Percentiles rank a stretch among this genome's conserved stretches.
These are phyloP conservation scores for Podospora anserina DNA, from an alignment of 495 filamentous ascomycete species.

Conservation along the genomic window DNA sequence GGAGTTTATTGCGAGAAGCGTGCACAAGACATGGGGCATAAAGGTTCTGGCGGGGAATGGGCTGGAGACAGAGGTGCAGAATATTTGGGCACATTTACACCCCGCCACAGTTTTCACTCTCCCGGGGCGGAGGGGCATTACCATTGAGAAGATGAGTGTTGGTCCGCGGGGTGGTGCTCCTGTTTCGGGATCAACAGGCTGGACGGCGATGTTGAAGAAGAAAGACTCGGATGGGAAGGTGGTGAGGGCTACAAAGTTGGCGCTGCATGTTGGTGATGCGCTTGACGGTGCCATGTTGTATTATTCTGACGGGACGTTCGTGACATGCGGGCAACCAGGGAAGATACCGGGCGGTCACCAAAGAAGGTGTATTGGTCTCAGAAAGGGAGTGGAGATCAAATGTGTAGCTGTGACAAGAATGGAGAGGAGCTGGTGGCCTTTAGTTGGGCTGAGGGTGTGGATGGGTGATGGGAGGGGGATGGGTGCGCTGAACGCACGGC, in stretches of 20 bases:
- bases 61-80: neutral
- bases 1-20: conserved; percentile 4
- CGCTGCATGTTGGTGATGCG: conserved; percentile 36
- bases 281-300: conserved; percentile 41
- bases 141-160: conserved; percentile 26
- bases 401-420: conserved; percentile 31
- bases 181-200: conserved; percentile 18
- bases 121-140: conserved; percentile 25
- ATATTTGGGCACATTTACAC: conserved; percentile 21
- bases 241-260: conserved; percentile 33
- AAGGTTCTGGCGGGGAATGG: conserved; percentile 24
- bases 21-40: conserved; percentile 21
- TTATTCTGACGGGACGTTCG: conserved; percentile 34
- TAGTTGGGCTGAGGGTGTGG: conserved; percentile 38
- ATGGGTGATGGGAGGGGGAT: conserved; percentile 34
- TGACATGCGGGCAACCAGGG: conserved; percentile 35
- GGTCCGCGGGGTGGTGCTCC: conserved; percentile 7
- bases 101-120: conserved; percentile 13
- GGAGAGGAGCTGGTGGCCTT: conserved; percentile 2
- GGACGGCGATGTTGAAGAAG: conserved; percentile 33
- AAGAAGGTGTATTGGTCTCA: conserved; percentile 30
- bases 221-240: conserved; percentile 26
- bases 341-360: conserved; percentile 34
- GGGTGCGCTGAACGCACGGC: conserved; percentile 33
- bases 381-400: conserved; percentile 29